Conservation (phyloP, 2,329 filamentous ascomycete species). For the Claviceps humidiphila region DNA sequence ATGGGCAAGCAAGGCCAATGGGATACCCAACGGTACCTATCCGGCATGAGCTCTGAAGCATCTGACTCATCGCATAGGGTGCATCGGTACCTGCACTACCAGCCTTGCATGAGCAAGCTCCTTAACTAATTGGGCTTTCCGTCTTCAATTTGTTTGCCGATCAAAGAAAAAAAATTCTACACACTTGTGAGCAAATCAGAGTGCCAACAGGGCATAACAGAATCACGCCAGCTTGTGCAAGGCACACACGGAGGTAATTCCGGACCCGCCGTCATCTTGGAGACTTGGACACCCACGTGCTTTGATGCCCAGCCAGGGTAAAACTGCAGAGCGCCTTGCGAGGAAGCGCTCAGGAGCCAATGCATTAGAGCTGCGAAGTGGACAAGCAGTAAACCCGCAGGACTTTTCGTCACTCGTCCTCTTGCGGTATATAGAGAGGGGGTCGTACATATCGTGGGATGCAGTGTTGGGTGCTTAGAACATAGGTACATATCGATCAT, state of each 20-base stretch:
- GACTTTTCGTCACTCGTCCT: too few relatives aligned
- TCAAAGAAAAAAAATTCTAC: background rate
- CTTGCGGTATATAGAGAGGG: too few relatives aligned
- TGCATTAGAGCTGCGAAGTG: too few relatives aligned
- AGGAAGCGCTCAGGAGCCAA: background rate
- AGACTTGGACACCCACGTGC: background rate
- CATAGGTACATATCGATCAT: too few relatives aligned
- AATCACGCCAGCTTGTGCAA: too few relatives aligned
- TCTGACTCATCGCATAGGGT: background rate
- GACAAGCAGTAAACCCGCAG: too few relatives aligned
- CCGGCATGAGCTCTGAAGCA: background rate
- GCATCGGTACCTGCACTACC: slow-evolving; percentile 4
- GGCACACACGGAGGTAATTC: background rate
- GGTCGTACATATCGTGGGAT: too few relatives aligned
- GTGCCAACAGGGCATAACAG: too few relatives aligned
- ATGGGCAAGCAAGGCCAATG: background rate
- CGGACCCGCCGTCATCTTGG: background rate
- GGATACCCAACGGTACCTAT: background rate
- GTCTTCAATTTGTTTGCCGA: background rate
- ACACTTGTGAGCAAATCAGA: too few relatives aligned
- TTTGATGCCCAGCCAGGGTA: slow-evolving; percentile 5
- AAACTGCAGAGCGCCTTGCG: background rate
- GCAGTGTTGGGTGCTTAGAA: too few relatives aligned
- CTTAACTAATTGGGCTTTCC: background rate
- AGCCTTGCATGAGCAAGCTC: slow-evolving; percentile 4